Percentiles rank a stretch among this genome's conserved stretches.
phyloP scores from a whole-genome alignment of 495 filamentous ascomycete species.

The Staphylotrichum tortipilum region DNA sequence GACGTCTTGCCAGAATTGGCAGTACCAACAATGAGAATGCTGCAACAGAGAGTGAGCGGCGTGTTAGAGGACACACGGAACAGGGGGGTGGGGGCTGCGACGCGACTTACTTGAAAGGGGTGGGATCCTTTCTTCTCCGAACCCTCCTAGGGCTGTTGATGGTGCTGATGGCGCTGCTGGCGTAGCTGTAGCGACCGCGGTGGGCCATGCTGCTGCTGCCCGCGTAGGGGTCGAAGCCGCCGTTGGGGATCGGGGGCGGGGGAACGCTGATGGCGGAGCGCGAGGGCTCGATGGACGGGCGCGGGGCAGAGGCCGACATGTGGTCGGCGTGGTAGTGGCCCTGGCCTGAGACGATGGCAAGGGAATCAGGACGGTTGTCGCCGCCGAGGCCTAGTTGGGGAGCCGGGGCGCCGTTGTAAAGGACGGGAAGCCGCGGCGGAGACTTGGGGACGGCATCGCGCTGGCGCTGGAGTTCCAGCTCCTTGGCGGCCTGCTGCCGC shows the following conservation, averaged over 20 bases:
- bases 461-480: slow-evolving; percentile 60
- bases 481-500: slow-evolving; percentile 46
- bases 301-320: slow-evolving; percentile 31
- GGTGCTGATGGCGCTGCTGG: slow-evolving; percentile 81
- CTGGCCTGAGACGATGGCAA: slow-evolving; percentile 53
- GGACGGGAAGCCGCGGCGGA: slow-evolving; percentile 72
- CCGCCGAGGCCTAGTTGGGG: slow-evolving; percentile 56
- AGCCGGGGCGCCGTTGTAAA: slow-evolving; percentile 53
- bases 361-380: slow-evolving; percentile 56
- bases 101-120: slow-evolving; percentile 85
- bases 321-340: slow-evolving; percentile 35
- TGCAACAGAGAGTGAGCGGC: slow-evolving; percentile 28
- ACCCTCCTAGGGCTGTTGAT: slow-evolving; percentile 92
- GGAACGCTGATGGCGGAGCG: slow-evolving; percentile 27
- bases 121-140: slow-evolving; percentile 90
- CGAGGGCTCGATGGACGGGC: slow-evolving; percentile 38
- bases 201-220: slow-evolving; percentile 92
- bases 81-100: no score
- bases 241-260: slow-evolving; percentile 47
- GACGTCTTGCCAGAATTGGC: slow-evolving; percentile 89
- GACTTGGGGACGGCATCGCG: slow-evolving; percentile 59
- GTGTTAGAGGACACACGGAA: not conserved
- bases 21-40: slow-evolving; percentile 83
- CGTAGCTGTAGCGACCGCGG: slow-evolving; percentile 93
- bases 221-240: slow-evolving; percentile 63